Base-by-base conservation (phyloP, 2,329 filamentous ascomycete genomes). In the Colletotrichum brevisporum region DNA sequence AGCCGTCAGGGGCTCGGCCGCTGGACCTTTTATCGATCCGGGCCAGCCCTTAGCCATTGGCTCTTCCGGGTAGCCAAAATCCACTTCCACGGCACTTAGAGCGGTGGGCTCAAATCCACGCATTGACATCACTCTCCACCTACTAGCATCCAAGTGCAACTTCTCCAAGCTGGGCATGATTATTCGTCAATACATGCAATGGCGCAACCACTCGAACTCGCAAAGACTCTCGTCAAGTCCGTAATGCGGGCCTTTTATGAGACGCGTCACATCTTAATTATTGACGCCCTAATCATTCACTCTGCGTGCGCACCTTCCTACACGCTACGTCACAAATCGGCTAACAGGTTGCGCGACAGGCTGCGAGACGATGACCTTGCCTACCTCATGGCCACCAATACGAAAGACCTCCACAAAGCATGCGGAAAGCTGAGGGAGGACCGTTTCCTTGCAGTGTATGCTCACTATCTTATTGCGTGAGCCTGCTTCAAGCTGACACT, bases 331-430 rank as follows among this genome's bases (percentile, higher is more conserved):
- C 27, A 31, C 39, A 18, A 6, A 12, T 50, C 36, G 13, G 16
- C 47, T 60, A 43, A 63, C 51, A 94, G 69, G 21, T 89, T 92
- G 76, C 67, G 92, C 94, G 81, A 91, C 88, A 81, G 93, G 88
- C 86, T 98, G 69, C 92, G 94, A 76, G 93, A 97, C 77, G 91
- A 94, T 76, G 96, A 99, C 76, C 86, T 99, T 71, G 92, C 93
- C 51, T 91, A 94, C 75, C 85, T 98, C 26, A 91, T 98, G 81
- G 91, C 91, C 71, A 94, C 97, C 82, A 95, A 97, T 78, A 91
- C 91, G 48, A 98, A 99, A 78, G 93, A 97, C 75, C 87, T 98
- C 51, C 94, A 96, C 78, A 97, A 95, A 79, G 88, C 97, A 36
- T 95, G 94, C 79, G 94, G 92, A 69, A 92, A 90, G 75, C 87